Evolutionary conservation across 2,329 filamentous ascomycete genomes (phyloP), one percentile per base, ranked within the genome.

Genomic region (Neurospora sp.): DNA sequence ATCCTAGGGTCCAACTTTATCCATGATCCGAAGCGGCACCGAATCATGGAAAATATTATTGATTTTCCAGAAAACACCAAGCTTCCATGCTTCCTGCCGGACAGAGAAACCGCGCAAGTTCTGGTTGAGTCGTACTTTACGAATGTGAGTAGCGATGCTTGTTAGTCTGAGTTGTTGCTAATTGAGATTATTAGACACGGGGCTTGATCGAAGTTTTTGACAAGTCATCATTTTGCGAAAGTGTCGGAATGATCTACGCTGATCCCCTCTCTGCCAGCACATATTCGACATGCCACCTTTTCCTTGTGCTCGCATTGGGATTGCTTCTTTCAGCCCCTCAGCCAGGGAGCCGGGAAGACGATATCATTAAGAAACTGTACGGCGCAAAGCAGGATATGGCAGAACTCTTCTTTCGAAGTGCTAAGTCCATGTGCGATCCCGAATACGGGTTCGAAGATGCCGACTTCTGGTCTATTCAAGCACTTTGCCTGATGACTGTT

Each of bases 401-500:
- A n/a, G 88, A 91, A 72, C 78, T 86, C 11, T 89, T 90, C 75
- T 91, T 88, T 74, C 80, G 83, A 17, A 87, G 84, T 72, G 88
- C 88, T 5, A 87, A 85, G 72, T 81, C 80, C 57, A 79, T 89
- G 17, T 80, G 79, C 19, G 80, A 83, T 66, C 79, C 81, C 1
- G 77, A 81, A 0, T 77, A 79, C 3, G 82, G 86, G 0, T 84
- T 89, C 66, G 88, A 90, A 74, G 86, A 89, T 74, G 86, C 85
- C 28, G 85, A 89, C 69, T 85, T 91, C 70, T 89, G 88, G 86
- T 87, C 87, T 12, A 83, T 91, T 66, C 88, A 91, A 75, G 87
- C 87, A 2, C 79, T 90, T 62, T 79, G 87, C 0, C 78, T 91
- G 41, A 90, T 91, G 85, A 83, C 88, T 0, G 77, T 90, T 2